Evolutionary conservation across 164 flowering plant genomes (phyloP).

Genomic region (Nelumbo lutea): DNA sequence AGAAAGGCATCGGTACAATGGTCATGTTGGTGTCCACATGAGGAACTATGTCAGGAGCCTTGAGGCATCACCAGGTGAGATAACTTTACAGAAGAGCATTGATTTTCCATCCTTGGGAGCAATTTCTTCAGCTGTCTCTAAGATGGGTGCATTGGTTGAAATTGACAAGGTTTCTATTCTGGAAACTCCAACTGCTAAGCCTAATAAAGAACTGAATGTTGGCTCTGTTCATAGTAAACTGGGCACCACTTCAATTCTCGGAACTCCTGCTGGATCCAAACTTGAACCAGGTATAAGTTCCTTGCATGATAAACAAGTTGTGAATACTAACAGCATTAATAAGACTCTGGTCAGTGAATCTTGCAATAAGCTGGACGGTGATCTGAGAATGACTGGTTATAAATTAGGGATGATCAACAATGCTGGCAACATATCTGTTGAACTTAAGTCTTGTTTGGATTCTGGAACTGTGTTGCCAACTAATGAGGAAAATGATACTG

Average conservation of each 20-base stretch:
- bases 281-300: conserved; percentile 9
- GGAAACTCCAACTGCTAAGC: conserved; percentile 20
- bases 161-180: conserved; percentile 40
- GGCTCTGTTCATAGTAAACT: conserved; percentile 7
- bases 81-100: conserved; percentile 17
- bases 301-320: conserved; percentile 10
- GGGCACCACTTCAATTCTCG: background rate
- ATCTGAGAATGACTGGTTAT: conserved; percentile 5
- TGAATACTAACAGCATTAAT: conserved; percentile 3
- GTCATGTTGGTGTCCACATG: conserved; percentile 78
- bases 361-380: conserved; percentile 1
- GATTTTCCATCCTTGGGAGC: conserved; percentile 26
- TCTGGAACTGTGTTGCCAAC: background rate
- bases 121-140: conserved; percentile 26
- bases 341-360: conserved; percentile 5
- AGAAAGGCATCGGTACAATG: conserved; percentile 63
- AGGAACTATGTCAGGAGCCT: conserved; percentile 43
- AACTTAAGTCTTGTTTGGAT: conserved; percentile 1
- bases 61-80: conserved; percentile 34
- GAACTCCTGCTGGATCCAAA: background rate
- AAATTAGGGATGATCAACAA: conserved; percentile 6
- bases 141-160: conserved; percentile 44
- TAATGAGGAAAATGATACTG: background rate
- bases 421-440: background rate
- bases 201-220: conserved; percentile 4